Evolutionary conservation across 805 yeast species (phyloP).

Genomic region (Middelhovenomyces tepae): DNA sequence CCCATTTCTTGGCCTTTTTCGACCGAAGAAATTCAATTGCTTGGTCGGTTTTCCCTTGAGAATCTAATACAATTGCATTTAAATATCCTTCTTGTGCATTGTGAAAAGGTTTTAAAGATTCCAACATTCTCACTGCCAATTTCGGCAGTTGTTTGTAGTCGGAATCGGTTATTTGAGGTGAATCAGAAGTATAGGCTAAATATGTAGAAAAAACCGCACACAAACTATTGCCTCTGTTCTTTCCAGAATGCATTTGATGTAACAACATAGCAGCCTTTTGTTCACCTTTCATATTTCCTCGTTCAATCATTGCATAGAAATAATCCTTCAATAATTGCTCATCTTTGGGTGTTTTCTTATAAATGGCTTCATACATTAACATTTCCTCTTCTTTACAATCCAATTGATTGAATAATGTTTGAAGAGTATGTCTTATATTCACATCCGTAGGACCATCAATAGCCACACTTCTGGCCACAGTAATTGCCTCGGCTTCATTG

Average conservation of each 20-base stretch:
- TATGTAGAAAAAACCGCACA: slow-evolving; percentile 29
- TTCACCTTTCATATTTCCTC: slow-evolving; percentile 40
- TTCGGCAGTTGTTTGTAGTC: slow-evolving; percentile 49
- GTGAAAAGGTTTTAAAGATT: slow-evolving; percentile 40
- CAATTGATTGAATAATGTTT: slow-evolving; percentile 13
- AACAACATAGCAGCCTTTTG: slow-evolving; percentile 40
- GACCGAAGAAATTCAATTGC: slow-evolving; percentile 26
- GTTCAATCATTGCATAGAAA: slow-evolving; percentile 45
- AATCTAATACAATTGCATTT: slow-evolving; percentile 40
- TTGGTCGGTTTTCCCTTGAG: slow-evolving; percentile 29
- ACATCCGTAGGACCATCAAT: slow-evolving; percentile 24
- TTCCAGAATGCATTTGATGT: slow-evolving; percentile 16
- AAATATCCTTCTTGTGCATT: slow-evolving; percentile 62
- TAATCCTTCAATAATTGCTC: slow-evolving; percentile 30
- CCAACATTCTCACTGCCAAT: slow-evolving; percentile 52
- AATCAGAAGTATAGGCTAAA: no score
- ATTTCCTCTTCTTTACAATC: slow-evolving; percentile 15
- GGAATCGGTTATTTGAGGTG: no score
- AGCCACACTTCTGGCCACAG: slow-evolving; percentile 21
- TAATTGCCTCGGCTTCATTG: slow-evolving; percentile 14
- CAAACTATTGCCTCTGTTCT: slow-evolving; percentile 15
- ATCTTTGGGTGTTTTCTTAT: slow-evolving; percentile 15
- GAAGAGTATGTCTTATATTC: slow-evolving; percentile 23
- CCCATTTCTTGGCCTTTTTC: slow-evolving; percentile 16
- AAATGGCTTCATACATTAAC: slow-evolving; percentile 12